phyloP scores from a whole-genome alignment of 2,329 filamentous ascomycete species.

The Trichoderma sp. region DNA sequence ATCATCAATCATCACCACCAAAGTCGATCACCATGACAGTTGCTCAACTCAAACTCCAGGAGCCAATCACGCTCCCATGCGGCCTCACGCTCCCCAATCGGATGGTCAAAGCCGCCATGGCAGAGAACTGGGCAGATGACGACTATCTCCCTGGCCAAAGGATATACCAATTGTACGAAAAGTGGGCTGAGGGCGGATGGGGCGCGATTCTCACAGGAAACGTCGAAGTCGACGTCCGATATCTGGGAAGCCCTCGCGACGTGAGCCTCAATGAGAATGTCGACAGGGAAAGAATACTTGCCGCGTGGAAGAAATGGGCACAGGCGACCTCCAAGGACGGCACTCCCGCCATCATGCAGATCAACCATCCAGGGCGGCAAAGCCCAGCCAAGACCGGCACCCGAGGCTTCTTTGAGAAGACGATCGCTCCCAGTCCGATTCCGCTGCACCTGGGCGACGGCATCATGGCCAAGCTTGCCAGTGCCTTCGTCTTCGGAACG shows the following conservation, averaged over 20 bases:
- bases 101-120: conserved; percentile 55
- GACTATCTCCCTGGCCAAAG: conserved; percentile 49
- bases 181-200: conserved; percentile 59
- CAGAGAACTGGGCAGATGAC: conserved; percentile 47
- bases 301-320: conserved; percentile 46
- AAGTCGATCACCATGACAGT: conserved; percentile 7
- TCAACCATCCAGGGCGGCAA: conserved; percentile 53
- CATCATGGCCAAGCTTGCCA: conserved; percentile 39
- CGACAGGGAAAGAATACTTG: conserved; percentile 36
- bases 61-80: conserved; percentile 55
- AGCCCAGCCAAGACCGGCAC: conserved; percentile 45
- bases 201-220: conserved; percentile 56
- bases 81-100: conserved; percentile 60
- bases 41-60: conserved; percentile 8
- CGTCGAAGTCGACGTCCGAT: conserved; percentile 46
- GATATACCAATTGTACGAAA: conserved; percentile 50
- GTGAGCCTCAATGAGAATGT: conserved; percentile 39
- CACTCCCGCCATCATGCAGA: conserved; percentile 48
- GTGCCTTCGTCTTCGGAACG: conserved; percentile 50
- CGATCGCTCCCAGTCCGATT: conserved; percentile 49
- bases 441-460: conserved; percentile 47
- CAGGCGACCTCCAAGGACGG: conserved; percentile 37
- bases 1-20: neutral
- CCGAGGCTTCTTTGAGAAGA: conserved; percentile 43
- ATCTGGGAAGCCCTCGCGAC: conserved; percentile 44